A percentile compares a stretch with the other conserved stretches of the same genome.
Evolutionary conservation across 2,329 filamentous ascomycete species (phyloP).

Genomic region (Colletotrichum sp.): DNA sequence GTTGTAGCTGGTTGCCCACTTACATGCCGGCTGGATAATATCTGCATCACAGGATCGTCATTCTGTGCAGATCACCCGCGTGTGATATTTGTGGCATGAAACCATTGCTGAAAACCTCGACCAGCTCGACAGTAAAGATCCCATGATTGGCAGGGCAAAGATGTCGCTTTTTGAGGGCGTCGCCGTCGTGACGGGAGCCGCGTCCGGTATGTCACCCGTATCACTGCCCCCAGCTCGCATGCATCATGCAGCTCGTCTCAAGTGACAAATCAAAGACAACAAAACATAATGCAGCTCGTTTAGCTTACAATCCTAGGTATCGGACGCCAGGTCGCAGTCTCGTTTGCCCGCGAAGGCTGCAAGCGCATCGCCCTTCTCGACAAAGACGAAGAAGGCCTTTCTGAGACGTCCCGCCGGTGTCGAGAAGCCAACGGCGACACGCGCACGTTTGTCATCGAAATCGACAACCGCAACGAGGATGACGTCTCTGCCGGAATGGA

Average conservation of each 20-base stretch:
- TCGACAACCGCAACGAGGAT: conserved; percentile 39
- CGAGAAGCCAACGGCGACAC: conserved; percentile 29
- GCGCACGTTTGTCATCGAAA: conserved; percentile 28
- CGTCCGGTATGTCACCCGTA: conserved; percentile 28
- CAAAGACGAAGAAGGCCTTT: conserved; percentile 32
- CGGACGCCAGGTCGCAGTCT: conserved; percentile 44
- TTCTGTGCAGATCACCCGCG: not conserved
- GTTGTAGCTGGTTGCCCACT: not conserved
- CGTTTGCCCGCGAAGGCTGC: conserved; percentile 50
- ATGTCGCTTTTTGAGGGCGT: conserved; percentile 33
- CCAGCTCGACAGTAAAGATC: not conserved
- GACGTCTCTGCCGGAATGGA: conserved; percentile 38
- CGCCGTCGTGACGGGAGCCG: conserved; percentile 35
- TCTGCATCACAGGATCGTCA: not conserved
- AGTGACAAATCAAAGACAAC: not conserved
- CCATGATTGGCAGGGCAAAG: not conserved
- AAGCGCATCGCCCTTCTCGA: conserved; percentile 45
- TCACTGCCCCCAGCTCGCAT: not conserved
- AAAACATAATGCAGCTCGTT: not conserved
- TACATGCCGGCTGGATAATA: not conserved
- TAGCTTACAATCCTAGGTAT: conserved; percentile 37
- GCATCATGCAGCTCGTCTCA: not conserved
- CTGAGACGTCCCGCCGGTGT: conserved; percentile 35
- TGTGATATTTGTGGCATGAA: not conserved
- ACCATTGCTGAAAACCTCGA: not conserved